Percentiles rank a stretch among this genome's conserved stretches.
Conservation (phyloP, 2,329 filamentous ascomycete genomes). For the Xylariaceae sp. region DNA sequence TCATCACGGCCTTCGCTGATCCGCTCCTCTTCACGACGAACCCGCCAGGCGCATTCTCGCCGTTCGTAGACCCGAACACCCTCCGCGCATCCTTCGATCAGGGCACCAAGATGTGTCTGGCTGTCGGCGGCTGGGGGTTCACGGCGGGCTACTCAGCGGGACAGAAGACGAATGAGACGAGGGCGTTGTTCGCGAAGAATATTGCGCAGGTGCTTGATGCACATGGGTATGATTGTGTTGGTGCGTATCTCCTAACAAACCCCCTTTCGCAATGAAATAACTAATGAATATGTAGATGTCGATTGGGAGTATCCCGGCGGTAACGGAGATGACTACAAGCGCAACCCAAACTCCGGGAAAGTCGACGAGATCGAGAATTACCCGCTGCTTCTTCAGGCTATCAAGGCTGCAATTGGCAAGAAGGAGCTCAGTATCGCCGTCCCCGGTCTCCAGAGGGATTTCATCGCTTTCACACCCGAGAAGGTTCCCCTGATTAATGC, state of each 20-base stretch:
- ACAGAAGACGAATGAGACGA: constrained; percentile 46
- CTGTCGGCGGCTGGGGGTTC: constrained; percentile 72
- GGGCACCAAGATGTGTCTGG: constrained; percentile 60
- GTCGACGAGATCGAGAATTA: constrained; percentile 58
- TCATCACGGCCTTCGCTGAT: constrained; percentile 29
- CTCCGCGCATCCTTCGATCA: constrained; percentile 44
- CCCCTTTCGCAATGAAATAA: background rate
- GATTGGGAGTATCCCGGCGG: constrained; percentile 63
- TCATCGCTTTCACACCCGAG: constrained; percentile 59
- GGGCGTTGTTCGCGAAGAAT: constrained; percentile 57
- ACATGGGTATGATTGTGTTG: constrained; percentile 65
- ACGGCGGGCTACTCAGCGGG: constrained; percentile 56
- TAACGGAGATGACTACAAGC: constrained; percentile 66
- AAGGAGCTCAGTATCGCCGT: constrained; percentile 64
- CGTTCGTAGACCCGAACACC: constrained; percentile 24
- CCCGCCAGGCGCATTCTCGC: constrained; percentile 21
- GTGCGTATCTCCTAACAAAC: constrained; percentile 28
- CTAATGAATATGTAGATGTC: constrained; percentile 38
- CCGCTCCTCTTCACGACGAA: constrained; percentile 27
- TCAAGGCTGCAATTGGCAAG: constrained; percentile 53
- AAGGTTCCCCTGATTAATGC: constrained; percentile 54
- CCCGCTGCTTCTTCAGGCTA: constrained; percentile 53
- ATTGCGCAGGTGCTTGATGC: constrained; percentile 56
- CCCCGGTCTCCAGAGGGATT: constrained; percentile 57
- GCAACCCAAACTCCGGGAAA: constrained; percentile 55